Base-by-base conservation (phyloP, 1,284 basidiomycete genomes). In the Puccinia polysora region DNA sequence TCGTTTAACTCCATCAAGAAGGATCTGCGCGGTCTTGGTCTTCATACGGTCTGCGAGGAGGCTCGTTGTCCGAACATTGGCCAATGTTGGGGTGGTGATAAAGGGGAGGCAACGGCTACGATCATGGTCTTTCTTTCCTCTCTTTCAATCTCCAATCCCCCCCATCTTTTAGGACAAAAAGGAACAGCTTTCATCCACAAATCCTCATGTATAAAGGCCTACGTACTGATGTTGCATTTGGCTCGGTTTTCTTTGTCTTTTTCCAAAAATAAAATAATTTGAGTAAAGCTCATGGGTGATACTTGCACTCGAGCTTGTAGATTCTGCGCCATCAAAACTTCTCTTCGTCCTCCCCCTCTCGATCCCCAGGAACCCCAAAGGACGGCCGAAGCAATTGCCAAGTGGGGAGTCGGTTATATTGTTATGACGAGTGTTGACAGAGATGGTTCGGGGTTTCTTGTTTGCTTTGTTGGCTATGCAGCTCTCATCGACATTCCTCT, bases 51-150 rank as follows among this genome's bases (percentile, higher is more conserved):
- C 0, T 99, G 96, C 78, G 96, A 99, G 81, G 96, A 99, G 81
- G 96, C 96, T 30, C 86, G 94, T 74, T 99, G 96, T 83, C 96
- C 96, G 0, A 99, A 99, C 78, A 97, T 98, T 73, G 96, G 95
- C 34, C 95, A 98, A 78, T 99, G 96, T 80, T 99, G 96, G 96
- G 94, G 96, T 62, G 94, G 94, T 1, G 79, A 78, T 5, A 86
- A 85, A 65, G 84, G 82, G n/a, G 86, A 86, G 23, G 96, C 96
- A 14, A 99, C 96, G 6, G 93, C 93, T n/a, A 97, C 93, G 0
- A 99, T 99, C 81, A 98, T 99, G 96, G 94, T 91, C 75, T 70
- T 84, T 78, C 38, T 18, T 7, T 62, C 34, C 20, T 0, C 14
- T 6, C 2, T 50, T 14, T 5, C 14, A n/a, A 4, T 6, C 34